Base-by-base conservation (phyloP, 2,329 filamentous ascomycete genomes). In the Escovopsis sp. region DNA sequence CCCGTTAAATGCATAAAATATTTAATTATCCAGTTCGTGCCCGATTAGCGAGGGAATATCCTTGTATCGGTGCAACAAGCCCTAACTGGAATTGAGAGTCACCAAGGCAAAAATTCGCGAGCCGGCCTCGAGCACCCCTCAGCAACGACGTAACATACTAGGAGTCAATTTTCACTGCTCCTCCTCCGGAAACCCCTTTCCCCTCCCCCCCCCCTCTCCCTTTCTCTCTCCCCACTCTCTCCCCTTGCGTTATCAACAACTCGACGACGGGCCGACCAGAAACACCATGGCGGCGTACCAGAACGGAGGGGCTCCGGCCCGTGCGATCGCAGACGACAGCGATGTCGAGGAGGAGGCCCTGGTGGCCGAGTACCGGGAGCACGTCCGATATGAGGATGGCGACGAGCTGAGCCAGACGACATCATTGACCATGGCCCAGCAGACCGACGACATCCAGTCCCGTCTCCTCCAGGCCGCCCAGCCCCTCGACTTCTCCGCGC, bases 311-410 rank as follows among this genome's bases (percentile, higher is more conserved):
- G 68, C 72, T 58, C 71, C 74, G 51, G 61, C 69, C 57, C 74
- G 76, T 62, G 65, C 71, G 51, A 65, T 76, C 45, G 78, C 79
- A 55, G 83, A 89, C 64, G 87, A 93, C 61, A 94, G 86, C 59
- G 91, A 96, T 63, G 83, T 85, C 51, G 88, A 95, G 68, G 89
- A 96, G 73, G 91, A 96, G 68, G 83, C 83, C 55, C 77, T 98
- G 52, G 91, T 87, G 56, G 86, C 87, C 66, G 87, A 96, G 67
- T 95, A 95, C 75, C 81, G 80, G 61, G 86, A 95, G 69, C 89
- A 95, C 66, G 85, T 94, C 53, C 86, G 91, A 62, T 95, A 89
- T 58, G 85, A 94, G 57, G 87, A 88, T 59, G 79, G 81, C 54
- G 78, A 87, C 66, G 64, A 93, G 52, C 68, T 93, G 53, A 87